phyloP scores from a whole-genome alignment of 768 basidiomycete species.

The Asterophora lycoperdoides region DNA sequence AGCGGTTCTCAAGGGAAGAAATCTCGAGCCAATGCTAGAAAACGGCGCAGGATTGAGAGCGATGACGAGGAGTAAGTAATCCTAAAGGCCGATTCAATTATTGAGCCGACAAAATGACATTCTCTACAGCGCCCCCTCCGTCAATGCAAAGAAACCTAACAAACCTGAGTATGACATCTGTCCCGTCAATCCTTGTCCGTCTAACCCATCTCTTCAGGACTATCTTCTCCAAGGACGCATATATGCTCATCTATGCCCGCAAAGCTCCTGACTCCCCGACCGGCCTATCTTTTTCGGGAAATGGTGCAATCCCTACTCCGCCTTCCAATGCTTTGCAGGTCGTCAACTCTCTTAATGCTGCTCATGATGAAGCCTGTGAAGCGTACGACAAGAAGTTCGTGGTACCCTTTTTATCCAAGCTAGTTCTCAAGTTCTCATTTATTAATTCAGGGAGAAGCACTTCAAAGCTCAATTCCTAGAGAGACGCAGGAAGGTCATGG shows the following conservation, averaged over 20 bases:
- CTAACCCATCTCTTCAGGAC: conserved; percentile 29
- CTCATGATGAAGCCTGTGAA: conserved; percentile 51
- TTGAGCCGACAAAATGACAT: background rate
- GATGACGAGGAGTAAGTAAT: conserved; percentile 41
- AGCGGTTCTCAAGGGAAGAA: conserved; percentile 29
- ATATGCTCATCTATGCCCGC: conserved; percentile 89
- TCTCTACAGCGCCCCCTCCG: background rate
- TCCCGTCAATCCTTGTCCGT: background rate
- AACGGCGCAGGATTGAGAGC: conserved; percentile 53
- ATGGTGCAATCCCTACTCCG: conserved; percentile 26
- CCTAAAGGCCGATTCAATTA: background rate
- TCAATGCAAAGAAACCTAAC: background rate
- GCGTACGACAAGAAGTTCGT: conserved; percentile 44
- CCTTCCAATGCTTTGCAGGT: conserved; percentile 52
- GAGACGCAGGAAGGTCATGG: conserved; percentile 48
- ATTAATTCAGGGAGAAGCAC: conserved; percentile 35
- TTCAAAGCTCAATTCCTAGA: conserved; percentile 43
- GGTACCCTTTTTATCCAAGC: background rate
- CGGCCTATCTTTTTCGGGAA: background rate
- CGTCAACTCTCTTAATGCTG: conserved; percentile 51
- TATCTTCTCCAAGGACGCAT: conserved; percentile 80
- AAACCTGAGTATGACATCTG: conserved; percentile 3
- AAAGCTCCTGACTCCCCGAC: conserved; percentile 19
- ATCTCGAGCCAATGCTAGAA: conserved; percentile 38
- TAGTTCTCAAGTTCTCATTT: background rate